Base-by-base conservation (phyloP, 192 early-diverging fungal genomes). In the Cladochytrium replicatum region DNA sequence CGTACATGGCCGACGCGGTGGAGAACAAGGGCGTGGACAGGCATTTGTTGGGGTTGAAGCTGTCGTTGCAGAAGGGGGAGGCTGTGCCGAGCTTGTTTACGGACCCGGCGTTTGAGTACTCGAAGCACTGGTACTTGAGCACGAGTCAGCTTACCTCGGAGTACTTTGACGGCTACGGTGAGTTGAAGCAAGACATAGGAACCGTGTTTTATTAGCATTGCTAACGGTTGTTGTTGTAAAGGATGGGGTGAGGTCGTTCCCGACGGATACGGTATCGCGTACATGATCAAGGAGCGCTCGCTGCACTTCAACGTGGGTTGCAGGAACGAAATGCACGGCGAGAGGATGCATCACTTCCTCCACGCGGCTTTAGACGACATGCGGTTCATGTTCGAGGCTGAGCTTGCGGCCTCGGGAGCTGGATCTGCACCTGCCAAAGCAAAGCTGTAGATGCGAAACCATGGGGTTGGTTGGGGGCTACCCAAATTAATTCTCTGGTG, bases 141-240 rank as follows among this genome's bases (percentile, higher is more conserved):
- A 94, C 92, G 2, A 91, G 87, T 26, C 92, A 96, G 68, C 80
- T 98, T 51, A 73, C 84, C 3, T 87, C 86, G 52, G 88, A 89
- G 57, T 68, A 89, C 69, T 98, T 89, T 77, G 83, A 84, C 55
- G 91, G 92, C 45, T 96, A 93, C 58, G 92, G 95, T 76, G 74
- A 69, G 74, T 68, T 21, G 66, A 76, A n/a, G 68, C 32, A n/a
- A n/a, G n/a, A n/a, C n/a, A n/a, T n/a, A n/a, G n/a, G n/a, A n/a
- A n/a, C n/a, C n/a, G n/a, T n/a, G n/a, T n/a, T n/a, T n/a, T n/a
- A n/a, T n/a, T n/a, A n/a, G n/a, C n/a, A n/a, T n/a, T n/a, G n/a
- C n/a, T n/a, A n/a, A n/a, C 54, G 15, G 51, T 62, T 9, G 30
- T 43, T 15, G 45, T 38, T 49, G 54, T 32, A 3, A n/a, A n/a